Percentiles rank a stretch among this genome's conserved stretches.
Evolutionary conservation across 1,139 yeast genomes (phyloP).

Genomic region (Groenewaldozyma auringiensis): DNA sequence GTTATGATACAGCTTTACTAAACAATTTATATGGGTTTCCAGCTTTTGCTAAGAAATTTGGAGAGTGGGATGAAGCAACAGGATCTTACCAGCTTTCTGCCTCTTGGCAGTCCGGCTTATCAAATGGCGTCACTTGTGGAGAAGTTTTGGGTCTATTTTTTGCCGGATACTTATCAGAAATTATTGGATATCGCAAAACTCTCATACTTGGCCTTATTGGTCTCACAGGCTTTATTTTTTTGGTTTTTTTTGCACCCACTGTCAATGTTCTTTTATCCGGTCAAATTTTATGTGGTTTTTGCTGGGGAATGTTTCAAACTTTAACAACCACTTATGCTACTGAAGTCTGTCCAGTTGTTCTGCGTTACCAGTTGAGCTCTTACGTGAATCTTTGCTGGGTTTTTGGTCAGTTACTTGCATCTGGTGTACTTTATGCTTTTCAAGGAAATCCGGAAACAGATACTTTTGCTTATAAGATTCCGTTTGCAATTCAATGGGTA

Average conservation of each 20-base stretch:
- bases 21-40: slow-evolving; percentile 23
- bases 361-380: slow-evolving; percentile 26
- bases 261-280: slow-evolving; percentile 20
- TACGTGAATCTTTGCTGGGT: slow-evolving; percentile 12
- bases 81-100: slow-evolving; percentile 33
- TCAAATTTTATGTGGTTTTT: slow-evolving; percentile 14
- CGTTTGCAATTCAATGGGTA: slow-evolving; percentile 12
- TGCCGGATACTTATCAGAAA: slow-evolving; percentile 36
- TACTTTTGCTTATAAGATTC: slow-evolving; percentile 13
- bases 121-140: slow-evolving; percentile 34
- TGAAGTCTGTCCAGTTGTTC: slow-evolving; percentile 40
- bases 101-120: slow-evolving; percentile 40
- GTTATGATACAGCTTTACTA: slow-evolving; percentile 37
- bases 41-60: slow-evolving; percentile 32
- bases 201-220: slow-evolving; percentile 29
- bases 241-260: slow-evolving; percentile 36
- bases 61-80: slow-evolving; percentile 1
- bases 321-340: slow-evolving; percentile 40
- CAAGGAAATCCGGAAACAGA: slow-evolving; percentile 7
- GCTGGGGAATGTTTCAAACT: slow-evolving; percentile 42
- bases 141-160: slow-evolving; percentile 35
- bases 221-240: slow-evolving; percentile 33
- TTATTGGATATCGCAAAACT: slow-evolving; percentile 36
- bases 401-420: slow-evolving; percentile 10
- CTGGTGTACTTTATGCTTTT: slow-evolving; percentile 12